These are phyloP conservation scores for Allium fistulosum DNA, from an alignment of 106 monocot species.

Conservation along the genomic window DNA sequence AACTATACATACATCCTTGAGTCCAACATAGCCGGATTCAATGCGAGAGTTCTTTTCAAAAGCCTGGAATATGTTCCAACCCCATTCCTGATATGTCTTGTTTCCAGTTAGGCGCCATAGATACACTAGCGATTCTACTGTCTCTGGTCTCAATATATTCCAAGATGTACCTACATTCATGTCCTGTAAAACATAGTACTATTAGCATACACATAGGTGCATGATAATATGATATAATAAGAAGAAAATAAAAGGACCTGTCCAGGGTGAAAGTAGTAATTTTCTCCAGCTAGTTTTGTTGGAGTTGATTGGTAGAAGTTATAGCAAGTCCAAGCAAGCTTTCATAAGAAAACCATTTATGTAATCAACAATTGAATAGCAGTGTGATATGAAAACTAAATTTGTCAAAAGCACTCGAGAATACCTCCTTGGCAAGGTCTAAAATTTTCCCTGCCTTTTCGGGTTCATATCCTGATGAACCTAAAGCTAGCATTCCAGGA, in stretches of 20 bases:
- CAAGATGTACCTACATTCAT: conserved; percentile 94
- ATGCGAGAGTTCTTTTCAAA: conserved; percentile 94
- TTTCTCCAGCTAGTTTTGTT: conserved; percentile 95
- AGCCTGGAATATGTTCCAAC: conserved; percentile 98
- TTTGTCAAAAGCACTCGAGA: background rate
- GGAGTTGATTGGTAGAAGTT: conserved; percentile 94
- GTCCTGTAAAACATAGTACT: conserved; percentile 35
- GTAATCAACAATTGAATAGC: background rate
- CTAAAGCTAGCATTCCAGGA: conserved; percentile 93
- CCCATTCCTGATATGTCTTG: conserved; percentile 97
- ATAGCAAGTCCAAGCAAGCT: conserved; percentile 93
- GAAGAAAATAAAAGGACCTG: conserved; percentile 17
- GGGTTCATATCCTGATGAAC: conserved; percentile 66
- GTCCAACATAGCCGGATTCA: conserved; percentile 89
- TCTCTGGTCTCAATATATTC: conserved; percentile 98
- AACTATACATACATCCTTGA: conserved; percentile 72
- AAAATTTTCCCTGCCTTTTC: conserved; percentile 68
- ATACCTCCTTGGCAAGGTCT: conserved; percentile 81
- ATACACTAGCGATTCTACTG: conserved; percentile 84
- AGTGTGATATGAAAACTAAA: background rate
- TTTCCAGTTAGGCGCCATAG: conserved; percentile 87
- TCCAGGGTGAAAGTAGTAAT: conserved; percentile 66
- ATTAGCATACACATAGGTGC: too few relatives aligned
- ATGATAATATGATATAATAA: too few relatives aligned
- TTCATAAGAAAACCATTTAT: conserved; percentile 4